Percentiles rank a stretch among this genome's conserved stretches.
Evolutionary conservation across 2,329 filamentous ascomycete species (phyloP).

Genomic region (Pseudogymnoascus sp.): DNA sequence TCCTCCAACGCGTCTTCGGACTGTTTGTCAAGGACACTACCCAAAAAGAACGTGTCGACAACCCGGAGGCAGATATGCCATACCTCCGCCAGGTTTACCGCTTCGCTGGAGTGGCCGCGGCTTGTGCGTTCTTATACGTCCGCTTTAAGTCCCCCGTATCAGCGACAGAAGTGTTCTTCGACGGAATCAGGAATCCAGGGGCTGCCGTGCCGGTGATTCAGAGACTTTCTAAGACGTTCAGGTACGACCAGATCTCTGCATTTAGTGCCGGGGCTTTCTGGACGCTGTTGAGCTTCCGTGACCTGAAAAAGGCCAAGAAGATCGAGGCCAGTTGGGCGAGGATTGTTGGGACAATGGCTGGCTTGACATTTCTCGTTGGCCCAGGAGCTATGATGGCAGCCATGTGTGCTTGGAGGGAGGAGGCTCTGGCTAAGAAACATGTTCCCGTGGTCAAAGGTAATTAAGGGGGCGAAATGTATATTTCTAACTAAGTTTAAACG

Average conservation of each 20-base stretch:
- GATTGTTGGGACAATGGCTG: conserved; percentile 17
- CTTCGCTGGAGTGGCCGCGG: conserved; percentile 12
- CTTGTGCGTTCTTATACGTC: conserved; percentile 15
- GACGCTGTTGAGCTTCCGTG: conserved; percentile 26
- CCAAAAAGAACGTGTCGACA: conserved; percentile 14
- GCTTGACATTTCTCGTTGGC: conserved; percentile 19
- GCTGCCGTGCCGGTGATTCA: conserved; percentile 9
- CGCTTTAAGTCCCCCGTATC: conserved; percentile 15
- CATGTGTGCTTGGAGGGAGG: conserved; percentile 30
- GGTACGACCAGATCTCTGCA: conserved; percentile 21
- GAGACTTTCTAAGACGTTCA: conserved; percentile 14
- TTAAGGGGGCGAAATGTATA: background rate
- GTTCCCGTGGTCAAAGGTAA: conserved; percentile 12
- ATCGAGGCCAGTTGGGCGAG: conserved; percentile 18
- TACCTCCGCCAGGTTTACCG: conserved; percentile 20
- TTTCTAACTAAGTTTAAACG: background rate
- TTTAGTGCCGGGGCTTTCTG: conserved; percentile 24
- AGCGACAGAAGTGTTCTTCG: conserved; percentile 19
- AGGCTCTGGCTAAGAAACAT: conserved; percentile 21
- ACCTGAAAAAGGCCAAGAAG: conserved; percentile 28
- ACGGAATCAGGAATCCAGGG: conserved; percentile 20
- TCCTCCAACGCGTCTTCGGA: conserved; percentile 16
- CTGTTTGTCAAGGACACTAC: conserved; percentile 18
- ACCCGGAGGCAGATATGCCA: conserved; percentile 20
- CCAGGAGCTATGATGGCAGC: conserved; percentile 25